Evolutionary conservation across 805 yeast genomes (phyloP), one percentile per base, ranked within the genome.

Genomic region (Starmerella riodocensis): DNA sequence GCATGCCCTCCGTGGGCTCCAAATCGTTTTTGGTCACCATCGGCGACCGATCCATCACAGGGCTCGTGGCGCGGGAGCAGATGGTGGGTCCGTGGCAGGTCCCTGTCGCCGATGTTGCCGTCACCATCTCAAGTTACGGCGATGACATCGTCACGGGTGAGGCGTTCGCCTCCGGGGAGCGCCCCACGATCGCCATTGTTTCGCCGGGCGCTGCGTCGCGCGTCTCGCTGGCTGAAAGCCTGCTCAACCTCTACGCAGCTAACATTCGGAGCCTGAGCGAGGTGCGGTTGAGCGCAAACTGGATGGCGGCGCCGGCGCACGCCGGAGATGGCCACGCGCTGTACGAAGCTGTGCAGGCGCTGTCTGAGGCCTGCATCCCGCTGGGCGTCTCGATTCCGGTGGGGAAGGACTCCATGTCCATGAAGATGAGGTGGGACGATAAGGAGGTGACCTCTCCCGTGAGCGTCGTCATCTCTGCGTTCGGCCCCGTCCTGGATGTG

Each of bases 41-140:
- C 57, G 98, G 95, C 62, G 98, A 91, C 63, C 78, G 98, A 64
- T 71, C 93, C n/a, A 91, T 91, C 46, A 88, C 97, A 22, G 98
- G 98, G 40, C 71, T 91, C 52, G 78, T 91, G 46, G 97, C 93
- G 55, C 77, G 98, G 59, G 98, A 91, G 60, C 98, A 91, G 66
- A 77, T 86, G 77, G 97, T 91, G 44, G 98, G 98, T 29, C 97
- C 97, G 57, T 91, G 97, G 97, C 99, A 91, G 68, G 91, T 81
- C 8, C 98, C 99, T 35, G 97, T 91, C 24, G 91, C 97, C 14
- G 97, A 91, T 58, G 96, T 86, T 40, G 97, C 94, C 64, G 95
- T 91, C 39, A 86, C 97, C 19, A 79, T 80, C 43, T 78, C 96
- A 0, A 80, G 95, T 1, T 68, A 84, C 37, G 95, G 95, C 56